phyloP scores from a whole-genome alignment of 345 rosid genomes.

The Geranium rotundifolium region DNA sequence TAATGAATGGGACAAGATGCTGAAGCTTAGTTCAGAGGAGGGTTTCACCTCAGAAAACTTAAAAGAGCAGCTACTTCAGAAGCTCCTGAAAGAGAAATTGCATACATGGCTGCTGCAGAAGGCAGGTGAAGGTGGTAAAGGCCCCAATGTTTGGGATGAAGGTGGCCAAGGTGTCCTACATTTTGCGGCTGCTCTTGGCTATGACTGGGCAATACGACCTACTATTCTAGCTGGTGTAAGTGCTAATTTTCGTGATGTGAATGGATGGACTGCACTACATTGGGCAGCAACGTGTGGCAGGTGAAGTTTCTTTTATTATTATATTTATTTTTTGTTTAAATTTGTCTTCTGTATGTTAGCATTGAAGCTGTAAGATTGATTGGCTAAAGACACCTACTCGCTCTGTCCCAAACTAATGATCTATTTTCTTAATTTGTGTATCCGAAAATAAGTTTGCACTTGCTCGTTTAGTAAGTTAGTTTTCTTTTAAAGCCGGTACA shows the following conservation, averaged over 20 bases:
- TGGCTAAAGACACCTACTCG: too few species aligned
- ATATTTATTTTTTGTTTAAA: too few species aligned
- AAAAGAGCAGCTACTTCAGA: slow-evolving; percentile 46
- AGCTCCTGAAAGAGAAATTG: slow-evolving; percentile 68
- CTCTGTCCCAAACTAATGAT: neutral
- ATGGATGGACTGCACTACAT: slow-evolving; percentile 99
- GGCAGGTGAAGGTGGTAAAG: slow-evolving; percentile 78
- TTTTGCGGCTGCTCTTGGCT: slow-evolving; percentile 92
- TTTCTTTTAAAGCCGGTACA: too few species aligned
- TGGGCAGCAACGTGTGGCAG: slow-evolving; percentile 98
- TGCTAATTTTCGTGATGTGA: slow-evolving; percentile 76
- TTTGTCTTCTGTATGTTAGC: too few species aligned
- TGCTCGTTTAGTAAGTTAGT: too few species aligned
- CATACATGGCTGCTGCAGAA: slow-evolving; percentile 69
- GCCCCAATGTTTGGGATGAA: slow-evolving; percentile 68
- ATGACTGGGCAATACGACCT: slow-evolving; percentile 92
- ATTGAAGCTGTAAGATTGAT: too few species aligned
- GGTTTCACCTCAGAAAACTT: slow-evolving; percentile 30
- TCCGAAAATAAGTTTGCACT: too few species aligned
- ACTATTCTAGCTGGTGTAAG: slow-evolving; percentile 69
- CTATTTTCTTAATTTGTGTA: too few species aligned
- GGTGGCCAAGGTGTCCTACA: slow-evolving; percentile 90
- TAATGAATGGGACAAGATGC: slow-evolving; percentile 50
- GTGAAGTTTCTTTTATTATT: slow-evolving; percentile 21
- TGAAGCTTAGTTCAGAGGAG: slow-evolving; percentile 20